phyloP scores from a whole-genome alignment of 371 early-diverging fungal genomes.

The Rhizomucor miehei region DNA sequence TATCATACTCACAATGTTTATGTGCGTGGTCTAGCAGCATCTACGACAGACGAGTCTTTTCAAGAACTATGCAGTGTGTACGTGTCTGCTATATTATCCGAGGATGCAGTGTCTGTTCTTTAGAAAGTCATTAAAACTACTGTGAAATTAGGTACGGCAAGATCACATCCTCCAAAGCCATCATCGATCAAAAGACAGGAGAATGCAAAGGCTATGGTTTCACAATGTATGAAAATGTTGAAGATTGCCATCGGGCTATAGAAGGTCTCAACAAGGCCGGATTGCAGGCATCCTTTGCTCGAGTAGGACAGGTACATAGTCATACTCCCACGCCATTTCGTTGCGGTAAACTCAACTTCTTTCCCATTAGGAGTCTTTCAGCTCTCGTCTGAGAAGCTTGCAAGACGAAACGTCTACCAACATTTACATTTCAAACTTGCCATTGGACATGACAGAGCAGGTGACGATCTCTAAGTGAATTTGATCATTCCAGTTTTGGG shows the following conservation, averaged over 20 bases:
- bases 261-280: slow-evolving; percentile 61
- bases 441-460: slow-evolving; percentile 67
- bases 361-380: slow-evolving; percentile 66
- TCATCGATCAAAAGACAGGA: slow-evolving; percentile 73
- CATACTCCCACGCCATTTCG: not conserved
- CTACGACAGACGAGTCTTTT: slow-evolving; percentile 71
- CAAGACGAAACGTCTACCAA: slow-evolving; percentile 79
- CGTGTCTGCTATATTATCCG: slow-evolving; percentile 8
- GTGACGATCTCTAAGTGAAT: slow-evolving; percentile 25
- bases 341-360: not conserved
- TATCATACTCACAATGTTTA: slow-evolving; percentile 70
- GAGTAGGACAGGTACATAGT: slow-evolving; percentile 47
- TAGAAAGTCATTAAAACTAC: not conserved
- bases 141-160: slow-evolving; percentile 60
- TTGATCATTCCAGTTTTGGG: not conserved
- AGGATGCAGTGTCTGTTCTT: not conserved
- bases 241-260: slow-evolving; percentile 66
- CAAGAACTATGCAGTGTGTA: slow-evolving; percentile 55
- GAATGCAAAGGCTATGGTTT: slow-evolving; percentile 92
- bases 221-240: slow-evolving; percentile 77
- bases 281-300: slow-evolving; percentile 74
- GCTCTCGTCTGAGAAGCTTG: slow-evolving; percentile 66
- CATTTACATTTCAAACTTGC: slow-evolving; percentile 81
- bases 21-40: slow-evolving; percentile 71
- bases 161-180: slow-evolving; percentile 81